phyloP scores from a whole-genome alignment of 768 basidiomycete genomes.

The Boletus subcaerulescens region DNA sequence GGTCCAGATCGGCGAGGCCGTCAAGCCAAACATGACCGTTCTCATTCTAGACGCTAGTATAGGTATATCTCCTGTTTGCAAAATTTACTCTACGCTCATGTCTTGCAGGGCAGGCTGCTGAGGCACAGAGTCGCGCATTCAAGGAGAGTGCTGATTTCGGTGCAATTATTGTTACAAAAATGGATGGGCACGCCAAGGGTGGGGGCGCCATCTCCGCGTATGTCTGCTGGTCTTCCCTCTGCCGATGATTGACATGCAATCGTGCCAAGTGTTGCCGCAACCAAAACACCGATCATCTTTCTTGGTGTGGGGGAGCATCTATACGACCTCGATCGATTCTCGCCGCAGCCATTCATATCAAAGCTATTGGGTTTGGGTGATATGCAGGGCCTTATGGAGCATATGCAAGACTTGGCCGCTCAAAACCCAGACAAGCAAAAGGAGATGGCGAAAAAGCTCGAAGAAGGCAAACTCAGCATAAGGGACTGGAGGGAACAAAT shows the following conservation, averaged over 20 bases:
- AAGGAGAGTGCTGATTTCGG: conserved; percentile 98
- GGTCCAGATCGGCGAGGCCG: conserved; percentile 92
- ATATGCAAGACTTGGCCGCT: conserved; percentile 94
- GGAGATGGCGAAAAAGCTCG: conserved; percentile 95
- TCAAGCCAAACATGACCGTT: conserved; percentile 95
- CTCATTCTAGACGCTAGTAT: conserved; percentile 96
- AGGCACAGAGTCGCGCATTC: conserved; percentile 93
- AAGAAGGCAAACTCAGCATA: conserved; percentile 95
- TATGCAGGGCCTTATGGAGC: conserved; percentile 95
- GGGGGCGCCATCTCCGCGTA: conserved; percentile 99
- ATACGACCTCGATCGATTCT: conserved; percentile 94
- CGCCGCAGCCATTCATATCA: conserved; percentile 95
- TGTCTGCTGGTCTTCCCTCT: conserved; percentile 29
- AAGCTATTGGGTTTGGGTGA: conserved; percentile 95
- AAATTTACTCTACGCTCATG: neutral
- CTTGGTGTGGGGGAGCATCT: conserved; percentile 97
- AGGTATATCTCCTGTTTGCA: conserved; percentile 40
- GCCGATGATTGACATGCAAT: conserved; percentile 5
- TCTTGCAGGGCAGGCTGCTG: conserved; percentile 86
- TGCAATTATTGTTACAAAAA: conserved; percentile 98
- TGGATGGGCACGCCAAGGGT: conserved; percentile 99
- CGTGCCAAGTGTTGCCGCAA: conserved; percentile 83
- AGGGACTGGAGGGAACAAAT: conserved; percentile 98
- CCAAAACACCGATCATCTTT: conserved; percentile 98
- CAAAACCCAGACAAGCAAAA: conserved; percentile 97